Evolutionary conservation across 345 rosid genomes (phyloP), one percentile per base, ranked within the genome.

Genomic region (Ceriops zippeliana): DNA sequence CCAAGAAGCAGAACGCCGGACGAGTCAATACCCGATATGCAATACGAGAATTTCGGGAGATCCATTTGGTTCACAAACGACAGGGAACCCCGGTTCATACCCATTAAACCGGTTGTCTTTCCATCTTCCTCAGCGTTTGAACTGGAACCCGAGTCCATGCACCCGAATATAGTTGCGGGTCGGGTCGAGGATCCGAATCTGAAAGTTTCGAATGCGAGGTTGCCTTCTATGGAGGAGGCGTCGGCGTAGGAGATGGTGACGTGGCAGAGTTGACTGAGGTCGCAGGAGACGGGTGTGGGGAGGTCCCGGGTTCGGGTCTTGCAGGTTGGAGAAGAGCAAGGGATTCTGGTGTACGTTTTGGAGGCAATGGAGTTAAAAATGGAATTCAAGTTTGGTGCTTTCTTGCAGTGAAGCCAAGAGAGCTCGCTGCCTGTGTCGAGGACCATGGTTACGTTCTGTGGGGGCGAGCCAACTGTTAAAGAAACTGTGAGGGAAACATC

Each of bases 361-460:
- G 96, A 87, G 31, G 72, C 16, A 1, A 63, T 65, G 0, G 86
- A 83, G 79, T 78, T 31, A 37, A 87, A 89, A 19, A 83, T 5
- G 6, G 84, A 67, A 2, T 74, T 71, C 1, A 75, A 19, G 61
- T 76, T 76, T 0, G 78, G 82, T 1, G 70, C 17, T 63, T 70
- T 69, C 37, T 71, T 80, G 77, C 91, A 89, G 64, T 80, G 84
- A 32, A 87, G 87, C 96, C 96, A 89, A 0, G 96, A 81, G 61
- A 89, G 92, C 21, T 89, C 96, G 52, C 96, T 89, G 42, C 92
- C 96, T 1, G 96, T 89, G 73, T 89, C 92, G 4, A 89, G 86
- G 22, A 87, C 90, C 96, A 89, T 85, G 9, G 83, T 73, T 53
- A 85, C 80, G 27, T 59, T 71, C 67, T 89, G 92, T 0, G 91